Evolutionary conservation across 1,284 basidiomycete species (phyloP).

Genomic region (Boletus semigastroideus): DNA sequence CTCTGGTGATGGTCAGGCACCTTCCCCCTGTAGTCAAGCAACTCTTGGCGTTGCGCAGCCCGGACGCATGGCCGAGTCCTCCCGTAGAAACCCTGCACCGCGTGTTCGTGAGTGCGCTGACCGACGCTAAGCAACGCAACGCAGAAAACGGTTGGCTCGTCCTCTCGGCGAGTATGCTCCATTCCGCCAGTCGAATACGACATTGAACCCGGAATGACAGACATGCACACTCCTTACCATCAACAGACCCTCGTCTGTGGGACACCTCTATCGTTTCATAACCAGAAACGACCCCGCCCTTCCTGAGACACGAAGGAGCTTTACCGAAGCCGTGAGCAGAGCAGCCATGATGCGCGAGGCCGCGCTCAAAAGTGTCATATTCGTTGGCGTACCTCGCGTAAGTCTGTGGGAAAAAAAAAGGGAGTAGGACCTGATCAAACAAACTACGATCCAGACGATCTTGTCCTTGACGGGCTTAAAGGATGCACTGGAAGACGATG

Average conservation of each 20-base stretch:
- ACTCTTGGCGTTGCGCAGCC: slow-evolving; percentile 68
- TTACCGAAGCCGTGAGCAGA: slow-evolving; percentile 59
- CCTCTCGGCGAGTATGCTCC: slow-evolving; percentile 56
- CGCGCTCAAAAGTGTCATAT: slow-evolving; percentile 91
- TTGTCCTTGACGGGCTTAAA: slow-evolving; percentile 76
- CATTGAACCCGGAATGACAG: slow-evolving; percentile 42
- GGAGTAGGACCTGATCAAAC: slow-evolving; percentile 5
- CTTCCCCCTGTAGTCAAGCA: slow-evolving; percentile 62
- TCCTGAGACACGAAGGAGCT: slow-evolving; percentile 41
- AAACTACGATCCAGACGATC: slow-evolving; percentile 60
- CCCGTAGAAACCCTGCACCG: slow-evolving; percentile 50
- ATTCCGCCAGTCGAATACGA: slow-evolving; percentile 9
- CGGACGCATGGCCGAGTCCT: slow-evolving; percentile 61
- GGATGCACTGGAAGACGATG: slow-evolving; percentile 75
- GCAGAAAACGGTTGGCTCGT: slow-evolving; percentile 84
- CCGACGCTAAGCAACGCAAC: slow-evolving; percentile 60
- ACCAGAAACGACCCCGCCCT: slow-evolving; percentile 51
- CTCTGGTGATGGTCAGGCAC: slow-evolving; percentile 40
- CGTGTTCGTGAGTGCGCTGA: slow-evolving; percentile 58
- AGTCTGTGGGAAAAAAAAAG: slow-evolving; percentile 14
- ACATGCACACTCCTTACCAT: slow-evolving; percentile 82
- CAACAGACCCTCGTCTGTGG: slow-evolving; percentile 80
- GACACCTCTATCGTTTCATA: slow-evolving; percentile 77
- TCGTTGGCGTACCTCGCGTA: slow-evolving; percentile 89
- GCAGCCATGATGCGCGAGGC: slow-evolving; percentile 91